These are phyloP conservation scores for Russula dissimulans DNA, from an alignment of 768 basidiomycete genomes.

Conservation along the genomic window DNA sequence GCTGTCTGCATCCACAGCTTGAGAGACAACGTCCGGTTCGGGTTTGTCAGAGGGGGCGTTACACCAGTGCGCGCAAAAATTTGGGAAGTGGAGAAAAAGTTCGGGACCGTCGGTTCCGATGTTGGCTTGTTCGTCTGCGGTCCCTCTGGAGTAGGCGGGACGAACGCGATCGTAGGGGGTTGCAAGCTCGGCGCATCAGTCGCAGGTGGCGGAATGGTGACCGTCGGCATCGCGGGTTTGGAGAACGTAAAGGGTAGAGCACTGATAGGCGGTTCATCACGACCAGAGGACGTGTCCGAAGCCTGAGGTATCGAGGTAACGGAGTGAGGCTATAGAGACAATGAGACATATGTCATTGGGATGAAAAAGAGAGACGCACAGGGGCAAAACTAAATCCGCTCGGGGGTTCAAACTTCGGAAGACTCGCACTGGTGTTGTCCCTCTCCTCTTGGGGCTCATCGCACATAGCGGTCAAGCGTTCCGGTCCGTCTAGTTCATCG, in stretches of 20 bases:
- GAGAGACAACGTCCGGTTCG: neutral
- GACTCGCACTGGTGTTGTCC: conserved; percentile 29
- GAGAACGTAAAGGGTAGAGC: conserved; percentile 19
- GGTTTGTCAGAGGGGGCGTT: conserved; percentile 16
- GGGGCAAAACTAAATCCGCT: conserved; percentile 60
- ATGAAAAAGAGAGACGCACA: conserved; percentile 29
- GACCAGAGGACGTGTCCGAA: conserved; percentile 56
- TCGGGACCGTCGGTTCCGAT: conserved; percentile 36
- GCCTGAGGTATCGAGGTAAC: conserved; percentile 5
- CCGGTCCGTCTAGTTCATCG: conserved; percentile 32
- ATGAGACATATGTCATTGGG: neutral
- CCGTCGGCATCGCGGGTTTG: conserved; percentile 17
- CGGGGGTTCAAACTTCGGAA: conserved; percentile 51
- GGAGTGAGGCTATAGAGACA: conserved; percentile 13
- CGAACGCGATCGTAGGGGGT: conserved; percentile 24
- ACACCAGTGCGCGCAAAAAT: conserved; percentile 27
- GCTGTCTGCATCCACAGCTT: neutral
- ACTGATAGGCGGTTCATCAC: conserved; percentile 23
- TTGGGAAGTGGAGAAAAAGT: conserved; percentile 55
- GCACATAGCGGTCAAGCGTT: conserved; percentile 28
- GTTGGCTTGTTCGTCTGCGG: conserved; percentile 4
- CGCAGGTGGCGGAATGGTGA: conserved; percentile 22
- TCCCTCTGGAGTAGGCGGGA: conserved; percentile 25
- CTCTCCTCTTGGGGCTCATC: conserved; percentile 34
- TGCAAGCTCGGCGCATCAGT: neutral